A percentile compares a stretch with the other conserved stretches of the same genome.
Evolutionary conservation across 2,329 filamentous ascomycete genomes (phyloP).

Genomic region (Sclerotinia glacialis): DNA sequence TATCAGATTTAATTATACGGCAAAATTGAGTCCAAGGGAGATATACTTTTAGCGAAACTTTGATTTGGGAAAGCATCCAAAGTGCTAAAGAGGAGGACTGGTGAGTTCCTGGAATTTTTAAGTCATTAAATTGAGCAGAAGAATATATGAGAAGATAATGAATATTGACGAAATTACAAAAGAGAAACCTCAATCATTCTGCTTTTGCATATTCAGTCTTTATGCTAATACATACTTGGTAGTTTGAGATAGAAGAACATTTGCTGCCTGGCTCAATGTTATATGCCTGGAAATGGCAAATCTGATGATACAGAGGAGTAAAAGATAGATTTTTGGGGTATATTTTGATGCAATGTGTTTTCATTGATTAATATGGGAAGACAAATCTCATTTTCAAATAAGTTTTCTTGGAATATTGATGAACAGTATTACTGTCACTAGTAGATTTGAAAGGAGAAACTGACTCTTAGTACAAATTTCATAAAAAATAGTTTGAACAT

Average conservation of each 20-base stretch:
- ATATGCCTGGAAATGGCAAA: neutral
- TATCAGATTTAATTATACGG: neutral
- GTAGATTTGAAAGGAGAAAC: too few species aligned
- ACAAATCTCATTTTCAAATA: neutral
- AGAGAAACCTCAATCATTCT: neutral
- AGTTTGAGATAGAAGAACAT: neutral
- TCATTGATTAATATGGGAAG: neutral
- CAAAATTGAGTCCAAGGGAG: neutral
- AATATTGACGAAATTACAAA: neutral
- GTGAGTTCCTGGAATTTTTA: neutral
- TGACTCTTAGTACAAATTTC: too few species aligned
- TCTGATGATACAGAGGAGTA: too few species aligned
- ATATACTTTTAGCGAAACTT: neutral
- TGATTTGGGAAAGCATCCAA: neutral
- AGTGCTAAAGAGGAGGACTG: neutral
- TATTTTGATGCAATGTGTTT: neutral
- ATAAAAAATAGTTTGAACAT: too few species aligned
- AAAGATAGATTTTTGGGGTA: neutral
- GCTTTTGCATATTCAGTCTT: neutral
- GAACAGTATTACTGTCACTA: too few species aligned
- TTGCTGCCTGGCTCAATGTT: neutral
- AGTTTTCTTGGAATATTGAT: neutral
- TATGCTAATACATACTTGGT: neutral
- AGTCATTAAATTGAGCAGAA: neutral
- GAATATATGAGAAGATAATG: neutral